Evolutionary conservation across 2,329 filamentous ascomycete genomes (phyloP).

Genomic region (Sarocladiaceae sp.): DNA sequence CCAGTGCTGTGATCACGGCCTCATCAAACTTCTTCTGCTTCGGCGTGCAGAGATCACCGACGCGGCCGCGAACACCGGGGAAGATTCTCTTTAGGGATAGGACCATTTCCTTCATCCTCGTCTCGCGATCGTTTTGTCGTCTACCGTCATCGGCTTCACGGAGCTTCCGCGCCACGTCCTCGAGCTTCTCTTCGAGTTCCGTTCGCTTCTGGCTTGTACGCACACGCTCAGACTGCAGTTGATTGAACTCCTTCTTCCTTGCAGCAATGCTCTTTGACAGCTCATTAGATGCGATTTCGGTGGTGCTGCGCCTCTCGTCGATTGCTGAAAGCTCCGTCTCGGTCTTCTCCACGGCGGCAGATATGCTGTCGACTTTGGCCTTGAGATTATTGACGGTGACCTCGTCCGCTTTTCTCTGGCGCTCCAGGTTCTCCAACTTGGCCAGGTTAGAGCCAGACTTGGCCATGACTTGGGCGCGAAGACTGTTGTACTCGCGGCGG

Average conservation of each 20-base stretch:
- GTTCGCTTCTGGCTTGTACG: conserved; percentile 75
- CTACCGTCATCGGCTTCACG: conserved; percentile 78
- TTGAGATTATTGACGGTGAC: conserved; percentile 85
- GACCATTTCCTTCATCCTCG: conserved; percentile 74
- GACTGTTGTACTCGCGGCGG: conserved; percentile 79
- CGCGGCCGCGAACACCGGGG: conserved; percentile 81
- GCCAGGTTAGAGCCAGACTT: conserved; percentile 75
- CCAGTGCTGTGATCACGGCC: conserved; percentile 86
- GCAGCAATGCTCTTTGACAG: conserved; percentile 70
- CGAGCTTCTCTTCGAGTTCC: conserved; percentile 87
- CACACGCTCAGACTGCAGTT: conserved; percentile 74
- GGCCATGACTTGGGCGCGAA: conserved; percentile 79
- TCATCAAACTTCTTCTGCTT: conserved; percentile 97
- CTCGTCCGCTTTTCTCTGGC: conserved; percentile 85
- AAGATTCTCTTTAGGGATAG: conserved; percentile 83
- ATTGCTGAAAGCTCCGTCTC: conserved; percentile 65
- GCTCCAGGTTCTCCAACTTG: conserved; percentile 77
- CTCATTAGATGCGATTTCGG: conserved; percentile 58
- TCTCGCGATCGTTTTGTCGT: conserved; percentile 78
- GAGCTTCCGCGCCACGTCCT: conserved; percentile 74
- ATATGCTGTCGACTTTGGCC: conserved; percentile 74
- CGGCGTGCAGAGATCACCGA: conserved; percentile 87
- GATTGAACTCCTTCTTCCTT: conserved; percentile 89
- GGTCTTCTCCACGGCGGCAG: conserved; percentile 67
- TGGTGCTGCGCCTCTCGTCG: conserved; percentile 58